Conservation (phyloP, 305 asterid genomes). For the Fraxinus ornus region DNA sequence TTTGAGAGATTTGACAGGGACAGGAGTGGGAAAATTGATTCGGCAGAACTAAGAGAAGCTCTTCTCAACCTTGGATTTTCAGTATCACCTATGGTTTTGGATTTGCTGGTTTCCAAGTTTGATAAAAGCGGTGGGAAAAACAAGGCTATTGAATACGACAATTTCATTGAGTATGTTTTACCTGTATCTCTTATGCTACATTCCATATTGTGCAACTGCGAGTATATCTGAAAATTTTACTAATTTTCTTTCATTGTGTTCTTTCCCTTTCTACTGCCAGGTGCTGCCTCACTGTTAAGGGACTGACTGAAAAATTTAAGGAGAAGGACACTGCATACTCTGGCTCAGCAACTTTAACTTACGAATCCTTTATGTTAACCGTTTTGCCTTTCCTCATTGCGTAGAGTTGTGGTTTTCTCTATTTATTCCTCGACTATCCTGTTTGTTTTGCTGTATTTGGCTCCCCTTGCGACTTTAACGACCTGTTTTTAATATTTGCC, state of each 20-base stretch:
- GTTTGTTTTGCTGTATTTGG: not conserved
- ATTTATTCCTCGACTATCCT: not conserved
- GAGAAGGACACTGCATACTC: slow-evolving; percentile 79
- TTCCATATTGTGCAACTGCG: not conserved
- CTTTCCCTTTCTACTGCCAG: slow-evolving; percentile 34
- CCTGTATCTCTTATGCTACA: not conserved
- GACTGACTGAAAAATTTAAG: slow-evolving; percentile 93
- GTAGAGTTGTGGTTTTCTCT: slow-evolving; percentile 24
- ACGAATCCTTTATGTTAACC: slow-evolving; percentile 88
- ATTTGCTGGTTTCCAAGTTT: slow-evolving; percentile 81
- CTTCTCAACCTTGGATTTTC: slow-evolving; percentile 81
- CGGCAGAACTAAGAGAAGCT: slow-evolving; percentile 71
- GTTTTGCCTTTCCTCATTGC: slow-evolving; percentile 90
- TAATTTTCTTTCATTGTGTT: not conserved
- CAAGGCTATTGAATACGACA: slow-evolving; percentile 90
- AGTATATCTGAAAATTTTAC: not conserved
- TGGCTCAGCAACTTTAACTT: slow-evolving; percentile 84
- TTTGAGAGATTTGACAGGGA: slow-evolving; percentile 92
- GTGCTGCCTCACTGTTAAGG: slow-evolving; percentile 99
- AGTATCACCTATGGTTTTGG: slow-evolving; percentile 70
- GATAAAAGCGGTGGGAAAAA: slow-evolving; percentile 82
- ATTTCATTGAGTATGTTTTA: slow-evolving; percentile 78
- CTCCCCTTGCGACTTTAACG: too few relatives aligned
- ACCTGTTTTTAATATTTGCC: not conserved
- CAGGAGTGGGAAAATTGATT: slow-evolving; percentile 77